A percentile compares a stretch with the other conserved stretches of the same genome.
Evolutionary conservation across 192 early-diverging fungal species (phyloP).

Genomic region (Coemansia sp.): DNA sequence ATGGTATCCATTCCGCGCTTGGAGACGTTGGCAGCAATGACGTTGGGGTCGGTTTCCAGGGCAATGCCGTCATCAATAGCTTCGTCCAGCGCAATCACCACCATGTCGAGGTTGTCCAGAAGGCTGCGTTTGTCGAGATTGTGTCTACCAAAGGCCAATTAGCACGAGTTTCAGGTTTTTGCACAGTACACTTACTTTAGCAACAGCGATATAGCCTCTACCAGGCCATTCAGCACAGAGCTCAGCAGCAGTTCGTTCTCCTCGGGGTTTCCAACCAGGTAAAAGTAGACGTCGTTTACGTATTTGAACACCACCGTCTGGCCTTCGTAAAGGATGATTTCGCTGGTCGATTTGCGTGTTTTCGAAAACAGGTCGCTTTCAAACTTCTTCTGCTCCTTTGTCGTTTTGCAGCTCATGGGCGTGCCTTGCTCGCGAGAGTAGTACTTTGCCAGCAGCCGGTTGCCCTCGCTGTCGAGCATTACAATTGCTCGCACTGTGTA

Average conservation of each 20-base stretch:
- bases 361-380: conserved; percentile 91
- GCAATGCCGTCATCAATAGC: conserved; percentile 89
- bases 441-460: conserved; percentile 92
- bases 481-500: conserved; percentile 87
- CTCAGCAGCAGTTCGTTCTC: conserved; percentile 92
- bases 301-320: conserved; percentile 86
- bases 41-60: conserved; percentile 71
- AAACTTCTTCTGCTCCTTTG: conserved; percentile 87
- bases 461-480: conserved; percentile 88
- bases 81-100: conserved; percentile 89
- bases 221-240: conserved; percentile 72
- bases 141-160: conserved; percentile 45
- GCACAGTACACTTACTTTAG: conserved; percentile 60
- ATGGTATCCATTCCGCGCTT: conserved; percentile 69
- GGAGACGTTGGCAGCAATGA: conserved; percentile 73
- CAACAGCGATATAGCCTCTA: conserved; percentile 80
- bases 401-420: conserved; percentile 24
- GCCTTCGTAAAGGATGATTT: conserved; percentile 92
- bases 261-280: conserved; percentile 83
- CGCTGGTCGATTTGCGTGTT: conserved; percentile 75
- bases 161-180: too few relatives aligned
- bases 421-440: conserved; percentile 55
- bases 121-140: conserved; percentile 89
- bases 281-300: conserved; percentile 85
- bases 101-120: conserved; percentile 88